Evolutionary conservation across 2,329 filamentous ascomycete species (phyloP).

Genomic region (Albophoma yamanashiensis): DNA sequence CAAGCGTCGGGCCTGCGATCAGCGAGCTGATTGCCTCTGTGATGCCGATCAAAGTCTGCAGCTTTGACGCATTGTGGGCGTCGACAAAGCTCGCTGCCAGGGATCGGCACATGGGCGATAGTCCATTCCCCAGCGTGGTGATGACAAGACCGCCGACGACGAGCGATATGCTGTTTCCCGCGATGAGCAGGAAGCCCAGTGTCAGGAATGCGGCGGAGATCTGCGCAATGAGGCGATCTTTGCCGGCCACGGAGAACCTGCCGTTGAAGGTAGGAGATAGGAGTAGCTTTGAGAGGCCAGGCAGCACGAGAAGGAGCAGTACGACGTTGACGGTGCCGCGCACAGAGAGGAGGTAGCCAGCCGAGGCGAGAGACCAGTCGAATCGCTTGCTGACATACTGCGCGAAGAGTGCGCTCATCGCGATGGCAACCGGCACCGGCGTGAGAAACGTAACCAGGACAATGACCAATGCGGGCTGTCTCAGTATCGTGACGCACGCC

Average conservation of each 20-base stretch:
- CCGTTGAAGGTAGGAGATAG: background rate
- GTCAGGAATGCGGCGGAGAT: slow-evolving; percentile 9
- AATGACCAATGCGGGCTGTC: slow-evolving; percentile 1
- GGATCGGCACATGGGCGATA: slow-evolving; percentile 10
- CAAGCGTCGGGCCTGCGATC: slow-evolving; percentile 13
- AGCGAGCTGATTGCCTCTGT: slow-evolving; percentile 13
- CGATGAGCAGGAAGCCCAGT: slow-evolving; percentile 11
- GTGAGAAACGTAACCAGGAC: slow-evolving; percentile 8
- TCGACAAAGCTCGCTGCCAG: slow-evolving; percentile 9
- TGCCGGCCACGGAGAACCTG: slow-evolving; percentile 7
- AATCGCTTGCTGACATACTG: slow-evolving; percentile 16
- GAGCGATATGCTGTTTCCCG: slow-evolving; percentile 5
- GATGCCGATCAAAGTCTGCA: slow-evolving; percentile 18
- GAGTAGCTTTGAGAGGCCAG: slow-evolving; percentile 7
- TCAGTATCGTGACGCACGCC: slow-evolving; percentile 2
- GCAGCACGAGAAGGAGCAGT: slow-evolving; percentile 7
- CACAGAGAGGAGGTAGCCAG: slow-evolving; percentile 12
- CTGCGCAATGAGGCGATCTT: slow-evolving; percentile 14
- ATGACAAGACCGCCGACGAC: slow-evolving; percentile 13
- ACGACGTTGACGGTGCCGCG: slow-evolving; percentile 11
- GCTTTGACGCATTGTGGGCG: slow-evolving; percentile 11
- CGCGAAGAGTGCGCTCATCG: slow-evolving; percentile 8
- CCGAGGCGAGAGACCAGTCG: slow-evolving; percentile 10
- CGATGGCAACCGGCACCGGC: slow-evolving; percentile 6
- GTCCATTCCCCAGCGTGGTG: slow-evolving; percentile 9